A percentile compares a stretch with the other conserved stretches of the same genome.
Conservation (phyloP, 2,329 filamentous ascomycete species). For the Alternaria gaisen region DNA sequence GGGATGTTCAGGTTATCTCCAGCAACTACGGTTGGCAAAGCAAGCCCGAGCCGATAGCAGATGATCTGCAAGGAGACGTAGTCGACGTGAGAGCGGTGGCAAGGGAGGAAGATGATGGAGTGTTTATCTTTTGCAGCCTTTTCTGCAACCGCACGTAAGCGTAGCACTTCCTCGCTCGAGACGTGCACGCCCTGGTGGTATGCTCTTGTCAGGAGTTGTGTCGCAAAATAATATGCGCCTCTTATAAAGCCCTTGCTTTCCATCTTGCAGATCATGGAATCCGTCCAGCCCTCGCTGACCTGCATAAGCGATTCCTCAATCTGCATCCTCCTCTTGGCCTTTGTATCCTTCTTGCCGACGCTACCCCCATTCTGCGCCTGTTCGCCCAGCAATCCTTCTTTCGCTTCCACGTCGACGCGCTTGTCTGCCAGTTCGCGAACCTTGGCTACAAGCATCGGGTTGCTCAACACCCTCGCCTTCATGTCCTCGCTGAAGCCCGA, state of each 20-base stretch:
- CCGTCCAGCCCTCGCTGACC: constrained; percentile 85
- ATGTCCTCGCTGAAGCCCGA: constrained; percentile 90
- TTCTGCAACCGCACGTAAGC: constrained; percentile 82
- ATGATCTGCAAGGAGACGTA: constrained; percentile 95
- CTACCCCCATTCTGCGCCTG: constrained; percentile 52
- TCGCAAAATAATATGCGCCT: constrained; percentile 86
- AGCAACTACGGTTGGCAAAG: constrained; percentile 88
- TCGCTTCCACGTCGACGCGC: constrained; percentile 77
- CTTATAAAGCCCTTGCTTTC: constrained; percentile 93
- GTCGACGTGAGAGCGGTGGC: constrained; percentile 93
- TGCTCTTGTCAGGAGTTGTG: constrained; percentile 87
- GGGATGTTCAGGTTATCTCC: constrained; percentile 98
- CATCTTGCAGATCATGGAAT: constrained; percentile 99
- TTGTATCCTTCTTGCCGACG: constrained; percentile 63
- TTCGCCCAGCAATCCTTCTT: constrained; percentile 70
- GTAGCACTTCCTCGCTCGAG: constrained; percentile 89
- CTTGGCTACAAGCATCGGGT: constrained; percentile 75
- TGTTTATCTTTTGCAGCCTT: constrained; percentile 86
- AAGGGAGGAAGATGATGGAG: constrained; percentile 94
- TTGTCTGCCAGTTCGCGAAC: constrained; percentile 79
- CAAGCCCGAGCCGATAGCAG: constrained; percentile 90
- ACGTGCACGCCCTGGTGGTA: constrained; percentile 99
- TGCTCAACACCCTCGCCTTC: constrained; percentile 78
- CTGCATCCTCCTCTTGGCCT: constrained; percentile 70
- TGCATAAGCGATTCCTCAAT: constrained; percentile 79